phyloP scores from a whole-genome alignment of 192 early-diverging fungal species.

The Dissophora globulifera region DNA sequence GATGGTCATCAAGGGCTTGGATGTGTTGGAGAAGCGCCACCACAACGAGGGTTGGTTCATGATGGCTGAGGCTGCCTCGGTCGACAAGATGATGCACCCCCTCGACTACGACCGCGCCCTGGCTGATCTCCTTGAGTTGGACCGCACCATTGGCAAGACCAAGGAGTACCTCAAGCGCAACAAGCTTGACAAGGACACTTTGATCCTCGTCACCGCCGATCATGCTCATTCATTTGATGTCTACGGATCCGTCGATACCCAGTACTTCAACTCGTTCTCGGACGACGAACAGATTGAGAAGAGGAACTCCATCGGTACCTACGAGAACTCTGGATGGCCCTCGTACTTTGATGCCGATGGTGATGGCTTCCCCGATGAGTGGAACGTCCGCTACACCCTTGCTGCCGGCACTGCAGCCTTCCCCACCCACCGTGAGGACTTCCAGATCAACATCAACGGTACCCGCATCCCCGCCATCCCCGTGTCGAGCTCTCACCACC shows the following conservation, averaged over 20 bases:
- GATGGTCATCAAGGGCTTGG: constrained; percentile 70
- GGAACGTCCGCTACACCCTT: constrained; percentile 55
- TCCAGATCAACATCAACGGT: constrained; percentile 53
- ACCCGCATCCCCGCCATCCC: constrained; percentile 48
- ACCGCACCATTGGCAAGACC: constrained; percentile 67
- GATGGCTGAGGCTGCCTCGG: constrained; percentile 72
- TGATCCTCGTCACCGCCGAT: constrained; percentile 74
- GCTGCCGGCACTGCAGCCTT: constrained; percentile 55
- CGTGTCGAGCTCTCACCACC: constrained; percentile 41
- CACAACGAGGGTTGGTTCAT: constrained; percentile 72
- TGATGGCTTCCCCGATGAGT: constrained; percentile 63
- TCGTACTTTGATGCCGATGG: constrained; percentile 57
- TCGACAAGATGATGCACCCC: constrained; percentile 72
- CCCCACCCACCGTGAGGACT: constrained; percentile 60
- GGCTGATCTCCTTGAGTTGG: constrained; percentile 72
- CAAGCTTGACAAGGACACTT: constrained; percentile 62
- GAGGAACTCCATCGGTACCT: constrained; percentile 60
- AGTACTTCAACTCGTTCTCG: constrained; percentile 60
- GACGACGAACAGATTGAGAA: constrained; percentile 50
- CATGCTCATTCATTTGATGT: constrained; percentile 73
- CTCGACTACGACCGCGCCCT: constrained; percentile 72
- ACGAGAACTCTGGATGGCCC: constrained; percentile 61
- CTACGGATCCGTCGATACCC: constrained; percentile 69
- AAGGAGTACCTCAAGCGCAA: constrained; percentile 62
- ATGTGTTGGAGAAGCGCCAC: constrained; percentile 66